Percentiles rank a stretch among this genome's conserved stretches.
Conservation (phyloP, 345 rosid genomes). For the Firmiana major region DNA sequence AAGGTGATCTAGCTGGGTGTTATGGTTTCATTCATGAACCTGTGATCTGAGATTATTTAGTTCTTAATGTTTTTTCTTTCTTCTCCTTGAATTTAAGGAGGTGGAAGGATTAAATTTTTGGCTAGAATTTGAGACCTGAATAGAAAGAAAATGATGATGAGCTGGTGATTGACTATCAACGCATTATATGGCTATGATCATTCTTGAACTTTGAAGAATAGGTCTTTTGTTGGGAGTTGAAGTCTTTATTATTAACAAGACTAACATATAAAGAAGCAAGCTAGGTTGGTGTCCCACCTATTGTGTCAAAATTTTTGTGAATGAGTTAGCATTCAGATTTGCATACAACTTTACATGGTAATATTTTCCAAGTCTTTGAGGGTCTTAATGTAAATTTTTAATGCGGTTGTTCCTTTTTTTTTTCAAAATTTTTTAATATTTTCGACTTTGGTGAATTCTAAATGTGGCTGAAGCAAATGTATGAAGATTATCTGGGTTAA, state of each 20-base stretch:
- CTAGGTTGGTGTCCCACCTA: conserved; percentile 1
- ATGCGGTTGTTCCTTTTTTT: neutral
- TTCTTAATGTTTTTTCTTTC: neutral
- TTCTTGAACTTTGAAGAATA: neutral
- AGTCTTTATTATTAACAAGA: neutral
- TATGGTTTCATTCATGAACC: neutral
- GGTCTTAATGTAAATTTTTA: neutral
- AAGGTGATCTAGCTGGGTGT: conserved; percentile 2
- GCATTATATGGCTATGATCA: neutral
- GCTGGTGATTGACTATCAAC: neutral
- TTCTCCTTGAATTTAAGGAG: neutral
- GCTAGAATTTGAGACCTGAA: neutral
- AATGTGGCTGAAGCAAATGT: neutral
- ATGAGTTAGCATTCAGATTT: neutral
- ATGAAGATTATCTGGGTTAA: neutral
- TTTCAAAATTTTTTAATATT: neutral
- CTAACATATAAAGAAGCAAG: neutral
- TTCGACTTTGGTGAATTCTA: neutral
- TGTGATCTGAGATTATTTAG: neutral
- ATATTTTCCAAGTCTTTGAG: neutral
- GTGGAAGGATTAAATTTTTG: neutral
- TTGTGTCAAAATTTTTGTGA: neutral
- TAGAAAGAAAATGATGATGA: neutral
- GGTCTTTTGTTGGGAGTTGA: neutral
- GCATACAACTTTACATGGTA: neutral